phyloP scores from a whole-genome alignment of 1,284 basidiomycete species.

The Irpex sp. region DNA sequence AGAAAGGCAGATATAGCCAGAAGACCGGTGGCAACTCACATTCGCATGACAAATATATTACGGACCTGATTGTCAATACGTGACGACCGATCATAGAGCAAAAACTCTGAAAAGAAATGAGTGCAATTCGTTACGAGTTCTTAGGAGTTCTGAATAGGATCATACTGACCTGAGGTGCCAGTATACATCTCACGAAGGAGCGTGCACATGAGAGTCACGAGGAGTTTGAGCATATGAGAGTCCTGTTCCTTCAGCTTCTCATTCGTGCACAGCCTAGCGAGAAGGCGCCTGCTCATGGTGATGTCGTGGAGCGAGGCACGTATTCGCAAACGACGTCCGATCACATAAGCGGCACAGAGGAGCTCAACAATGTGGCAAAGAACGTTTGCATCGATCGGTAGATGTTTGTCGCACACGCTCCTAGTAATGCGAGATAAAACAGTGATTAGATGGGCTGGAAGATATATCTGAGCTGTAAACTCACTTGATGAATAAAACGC shows the following conservation, averaged over 20 bases:
- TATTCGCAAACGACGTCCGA: constrained; percentile 27
- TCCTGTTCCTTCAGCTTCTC: background rate
- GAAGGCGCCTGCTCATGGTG: constrained; percentile 46
- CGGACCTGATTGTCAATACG: background rate
- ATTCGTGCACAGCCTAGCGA: constrained; percentile 25
- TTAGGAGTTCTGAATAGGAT: background rate
- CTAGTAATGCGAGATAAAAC: constrained; percentile 24
- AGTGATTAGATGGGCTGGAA: too few relatives aligned
- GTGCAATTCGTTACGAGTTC: background rate
- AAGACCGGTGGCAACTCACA: background rate
- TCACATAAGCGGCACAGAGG: constrained; percentile 33
- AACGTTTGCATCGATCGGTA: constrained; percentile 36
- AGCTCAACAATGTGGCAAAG: constrained; percentile 46
- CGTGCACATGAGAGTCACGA: background rate
- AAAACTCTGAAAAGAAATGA: background rate
- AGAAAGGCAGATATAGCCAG: background rate
- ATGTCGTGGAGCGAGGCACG: constrained; percentile 34
- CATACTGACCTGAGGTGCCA: background rate
- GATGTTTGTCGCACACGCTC: constrained; percentile 31
- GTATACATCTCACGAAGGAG: background rate
- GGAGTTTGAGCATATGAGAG: background rate
- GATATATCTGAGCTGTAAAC: background rate
- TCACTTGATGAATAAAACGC: constrained; percentile 25
- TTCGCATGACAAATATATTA: background rate
- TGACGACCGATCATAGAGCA: background rate